Evolutionary conservation across 2,329 filamentous ascomycete genomes (phyloP).

Genomic region (Cytospora paraplurivora): DNA sequence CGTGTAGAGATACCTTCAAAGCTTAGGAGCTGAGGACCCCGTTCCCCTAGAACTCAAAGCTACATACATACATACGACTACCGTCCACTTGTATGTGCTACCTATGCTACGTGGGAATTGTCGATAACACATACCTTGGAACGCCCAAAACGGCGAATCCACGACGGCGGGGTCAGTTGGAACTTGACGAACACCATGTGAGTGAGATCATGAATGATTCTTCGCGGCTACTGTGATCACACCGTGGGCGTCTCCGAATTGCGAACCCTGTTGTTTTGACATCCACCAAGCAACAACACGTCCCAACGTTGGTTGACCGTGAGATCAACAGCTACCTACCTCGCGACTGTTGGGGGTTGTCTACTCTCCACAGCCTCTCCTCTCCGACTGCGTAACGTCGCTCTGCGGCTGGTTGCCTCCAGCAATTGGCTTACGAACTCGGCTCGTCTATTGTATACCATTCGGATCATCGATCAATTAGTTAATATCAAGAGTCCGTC

Average conservation of each 20-base stretch:
- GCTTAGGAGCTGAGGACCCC: background rate
- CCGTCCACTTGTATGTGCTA: background rate
- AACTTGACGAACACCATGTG: slow-evolving; percentile 1
- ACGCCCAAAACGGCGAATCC: slow-evolving; percentile 1
- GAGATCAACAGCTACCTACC: slow-evolving; percentile 21
- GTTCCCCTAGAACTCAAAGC: background rate
- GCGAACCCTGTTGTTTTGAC: background rate
- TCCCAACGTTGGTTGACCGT: slow-evolving; percentile 13
- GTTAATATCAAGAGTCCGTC: slow-evolving; percentile 2
- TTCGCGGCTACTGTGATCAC: background rate
- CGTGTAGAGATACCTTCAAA: background rate
- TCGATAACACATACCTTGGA: slow-evolving; percentile 5
- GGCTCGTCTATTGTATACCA: slow-evolving; percentile 11
- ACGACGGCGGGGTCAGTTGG: slow-evolving; percentile 1
- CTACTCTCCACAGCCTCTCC: slow-evolving; percentile 10
- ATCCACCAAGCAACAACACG: slow-evolving; percentile 6
- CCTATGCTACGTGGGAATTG: background rate
- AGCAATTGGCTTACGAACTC: slow-evolving; percentile 14
- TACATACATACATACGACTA: background rate
- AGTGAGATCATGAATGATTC: background rate
- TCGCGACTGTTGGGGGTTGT: slow-evolving; percentile 14
- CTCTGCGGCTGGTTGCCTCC: slow-evolving; percentile 19
- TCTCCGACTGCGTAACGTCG: slow-evolving; percentile 28
- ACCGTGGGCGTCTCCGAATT: background rate
- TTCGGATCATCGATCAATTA: slow-evolving; percentile 4